Evolutionary conservation across 2,329 filamentous ascomycete species (phyloP), one percentile per base, ranked within the genome.

Genomic region (Claviceps quebecensis): DNA sequence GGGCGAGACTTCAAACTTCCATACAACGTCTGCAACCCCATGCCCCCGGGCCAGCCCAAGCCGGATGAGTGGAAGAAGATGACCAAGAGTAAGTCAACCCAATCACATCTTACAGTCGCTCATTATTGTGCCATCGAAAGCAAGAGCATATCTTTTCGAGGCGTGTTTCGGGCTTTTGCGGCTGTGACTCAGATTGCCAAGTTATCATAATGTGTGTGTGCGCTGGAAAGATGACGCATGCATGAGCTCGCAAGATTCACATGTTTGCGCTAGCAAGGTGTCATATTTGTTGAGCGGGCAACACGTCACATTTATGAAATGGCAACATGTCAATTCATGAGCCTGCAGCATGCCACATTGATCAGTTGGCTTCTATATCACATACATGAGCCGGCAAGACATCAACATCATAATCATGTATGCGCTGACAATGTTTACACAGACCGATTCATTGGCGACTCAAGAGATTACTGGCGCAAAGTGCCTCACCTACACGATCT

Each of bases 61-160:
- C 90, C 91, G 1, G 84, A 94, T 58, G 88, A 95, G 60, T 98
- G 90, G 86, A 83, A 83, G 58, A 91, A 91, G 65, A 84, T 93
- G 59, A 90, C 88, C 56, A 93, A 86, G 68, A 97, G 87, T 94
- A 73, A 34, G 22, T 48, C 54, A 17, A 17, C 29, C 29, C 29
- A 34, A 34, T 34, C 29, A 34, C 1, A 34, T 34, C 4, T 9
- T 11, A 34, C 29, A 52, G 5, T 43, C n/a, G 29, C 9, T 9
- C 11, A 39, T 11, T 23, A 14, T 26, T n/a, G 16, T 9, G 9
- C 8, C 19, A n/a, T 14, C 36, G 1, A 16, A 11, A 4, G 19
- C 14, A 45, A 29, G 6, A 45, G 43, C 14, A 13, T 19, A 8
- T 3, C 6, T 41, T 22, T 5, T 39, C 3, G 16, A 13, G n/a